Base-by-base conservation (phyloP, 1,284 basidiomycete species). In the Pyrrhoderma noxium region DNA sequence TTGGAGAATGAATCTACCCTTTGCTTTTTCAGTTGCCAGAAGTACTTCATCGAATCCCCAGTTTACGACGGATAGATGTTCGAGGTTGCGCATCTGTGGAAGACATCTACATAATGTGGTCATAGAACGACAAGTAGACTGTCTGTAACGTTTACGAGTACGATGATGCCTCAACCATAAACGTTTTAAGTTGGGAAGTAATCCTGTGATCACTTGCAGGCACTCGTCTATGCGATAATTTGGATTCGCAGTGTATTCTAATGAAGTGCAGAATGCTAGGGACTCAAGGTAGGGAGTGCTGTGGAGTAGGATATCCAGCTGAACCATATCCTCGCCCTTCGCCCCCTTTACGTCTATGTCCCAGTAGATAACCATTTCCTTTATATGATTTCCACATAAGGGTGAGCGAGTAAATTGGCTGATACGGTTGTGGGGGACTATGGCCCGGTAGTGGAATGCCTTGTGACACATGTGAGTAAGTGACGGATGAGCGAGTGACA, bases 351-450 rank as follows among this genome's bases (percentile, higher is more conserved):
- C n/a, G n/a, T 49, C 47, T 7, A 41, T 23, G 3, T 18, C 19
- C 47, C 47, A 49, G 23, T 49, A 49, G 19, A 49, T 40, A 16
- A 49, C 40, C 18, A 49, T 41, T 31, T 49, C 47, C 5, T 16
- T 49, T 11, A 49, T 22, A 35, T 37, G 40, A 1, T 35, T 22
- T n/a, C 47, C 47, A 27, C 47, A 49, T 18, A 49, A 31, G 2
- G 47, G 47, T 8, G 36, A 39, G 2, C 37, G 14, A 11, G 40
- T 18, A 27, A 49, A 49, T 31, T 23, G 14, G 18, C 31, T 40
- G 37, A 49, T 49, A 14, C 38, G 36, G 8, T 40, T 11, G 22
- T 49, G 40, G 4, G 47, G 47, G 31, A 49, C 23, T 13, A 49
- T 22, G 19, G 22, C 47, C 18, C 47, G 37, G n/a, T n/a, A 37